These are phyloP conservation scores for Colletotrichum incanum DNA, from an alignment of 2,329 filamentous ascomycete genomes.

Conservation along the genomic window DNA sequence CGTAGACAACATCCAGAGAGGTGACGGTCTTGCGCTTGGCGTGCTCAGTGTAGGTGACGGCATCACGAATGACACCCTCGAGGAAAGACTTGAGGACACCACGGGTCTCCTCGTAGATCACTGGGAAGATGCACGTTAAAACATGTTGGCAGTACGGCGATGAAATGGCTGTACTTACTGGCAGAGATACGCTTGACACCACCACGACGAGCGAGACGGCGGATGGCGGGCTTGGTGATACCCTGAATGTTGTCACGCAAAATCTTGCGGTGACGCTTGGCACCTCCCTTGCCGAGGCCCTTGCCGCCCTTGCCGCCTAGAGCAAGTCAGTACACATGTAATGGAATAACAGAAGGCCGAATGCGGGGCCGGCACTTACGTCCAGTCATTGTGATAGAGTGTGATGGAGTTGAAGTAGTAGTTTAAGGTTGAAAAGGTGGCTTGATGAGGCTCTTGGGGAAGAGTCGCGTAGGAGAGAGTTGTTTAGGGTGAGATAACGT, in stretches of 20 bases:
- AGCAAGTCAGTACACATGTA: constrained; percentile 18
- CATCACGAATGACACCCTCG: constrained; percentile 82
- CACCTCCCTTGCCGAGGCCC: constrained; percentile 97
- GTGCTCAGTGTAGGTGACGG: constrained; percentile 85
- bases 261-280: constrained; percentile 99
- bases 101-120: constrained; percentile 86
- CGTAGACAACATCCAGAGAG: constrained; percentile 78
- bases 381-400: constrained; percentile 77
- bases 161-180: constrained; percentile 68
- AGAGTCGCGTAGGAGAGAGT: constrained; percentile 1
- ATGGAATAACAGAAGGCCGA: neutral
- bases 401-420: constrained; percentile 10
- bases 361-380: constrained; percentile 67
- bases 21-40: constrained; percentile 87
- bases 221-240: constrained; percentile 98
- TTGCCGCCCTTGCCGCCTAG: constrained; percentile 95
- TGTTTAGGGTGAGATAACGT: constrained; percentile 29
- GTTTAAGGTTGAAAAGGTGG: neutral
- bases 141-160: fast-evolving
- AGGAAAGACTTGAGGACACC: constrained; percentile 86
- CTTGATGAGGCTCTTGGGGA: constrained; percentile 14
- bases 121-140: constrained; percentile 53
- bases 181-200: constrained; percentile 99
- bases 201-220: constrained; percentile 98
- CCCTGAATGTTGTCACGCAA: constrained; percentile 99